These are phyloP conservation scores for Suillus paluster DNA, from an alignment of 768 basidiomycete genomes.

Conservation along the genomic window DNA sequence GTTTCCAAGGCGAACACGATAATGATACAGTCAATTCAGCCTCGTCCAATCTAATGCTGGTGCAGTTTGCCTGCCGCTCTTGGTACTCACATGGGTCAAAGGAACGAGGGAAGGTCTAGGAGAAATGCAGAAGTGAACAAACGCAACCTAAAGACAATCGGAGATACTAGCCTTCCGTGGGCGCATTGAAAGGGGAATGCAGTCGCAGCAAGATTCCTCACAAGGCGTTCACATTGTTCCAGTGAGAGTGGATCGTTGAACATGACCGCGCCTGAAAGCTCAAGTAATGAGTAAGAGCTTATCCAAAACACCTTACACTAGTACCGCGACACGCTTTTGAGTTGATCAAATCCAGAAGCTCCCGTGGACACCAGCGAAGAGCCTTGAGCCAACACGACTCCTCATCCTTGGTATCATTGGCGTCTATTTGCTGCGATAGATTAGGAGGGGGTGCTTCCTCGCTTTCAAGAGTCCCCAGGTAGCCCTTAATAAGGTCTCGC, in stretches of 20 bases:
- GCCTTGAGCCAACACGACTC: slow-evolving; percentile 64
- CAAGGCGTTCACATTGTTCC: slow-evolving; percentile 71
- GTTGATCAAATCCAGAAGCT: slow-evolving; percentile 83
- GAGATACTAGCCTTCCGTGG: slow-evolving; percentile 72
- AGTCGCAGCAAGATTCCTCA: slow-evolving; percentile 69
- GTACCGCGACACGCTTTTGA: slow-evolving; percentile 95
- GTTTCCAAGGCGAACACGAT: background rate
- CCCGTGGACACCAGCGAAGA: slow-evolving; percentile 81
- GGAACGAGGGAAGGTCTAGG: slow-evolving; percentile 61
- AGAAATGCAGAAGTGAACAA: slow-evolving; percentile 9
- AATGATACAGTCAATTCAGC: background rate
- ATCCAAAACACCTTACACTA: slow-evolving; percentile 14
- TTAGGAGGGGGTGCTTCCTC: slow-evolving; percentile 39
- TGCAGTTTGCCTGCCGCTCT: slow-evolving; percentile 16
- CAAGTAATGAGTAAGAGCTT: slow-evolving; percentile 8
- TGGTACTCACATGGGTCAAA: slow-evolving; percentile 36
- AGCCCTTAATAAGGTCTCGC: slow-evolving; percentile 74
- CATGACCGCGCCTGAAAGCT: slow-evolving; percentile 86
- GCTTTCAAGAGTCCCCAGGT: slow-evolving; percentile 62
- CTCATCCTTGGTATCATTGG: slow-evolving; percentile 18
- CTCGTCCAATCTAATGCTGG: slow-evolving; percentile 29
- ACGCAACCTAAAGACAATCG: background rate
- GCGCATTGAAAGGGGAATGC: slow-evolving; percentile 95
- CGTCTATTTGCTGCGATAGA: slow-evolving; percentile 15
- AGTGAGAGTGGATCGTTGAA: slow-evolving; percentile 82